phyloP scores from a whole-genome alignment of 1,139 yeast species.

The Blastobotrys elegans region DNA sequence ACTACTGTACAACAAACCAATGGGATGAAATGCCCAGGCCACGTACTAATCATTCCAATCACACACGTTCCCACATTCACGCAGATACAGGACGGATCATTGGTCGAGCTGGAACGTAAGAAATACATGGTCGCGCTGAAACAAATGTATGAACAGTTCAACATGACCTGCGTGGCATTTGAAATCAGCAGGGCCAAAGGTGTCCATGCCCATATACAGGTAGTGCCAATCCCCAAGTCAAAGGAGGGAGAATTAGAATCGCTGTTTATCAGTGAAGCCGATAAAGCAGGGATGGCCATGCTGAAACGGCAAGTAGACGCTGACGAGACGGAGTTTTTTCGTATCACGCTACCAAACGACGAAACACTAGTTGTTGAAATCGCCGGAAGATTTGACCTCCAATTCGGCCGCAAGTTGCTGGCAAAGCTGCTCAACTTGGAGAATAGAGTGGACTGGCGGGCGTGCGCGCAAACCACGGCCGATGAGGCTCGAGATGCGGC shows the following conservation, averaged over 20 bases:
- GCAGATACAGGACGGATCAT: constrained; percentile 9
- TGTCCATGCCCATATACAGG: constrained; percentile 35
- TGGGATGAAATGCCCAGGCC: constrained; percentile 59
- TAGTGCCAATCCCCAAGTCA: constrained; percentile 30
- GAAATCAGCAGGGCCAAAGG: constrained; percentile 33
- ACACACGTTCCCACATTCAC: constrained; percentile 55
- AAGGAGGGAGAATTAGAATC: constrained; percentile 15
- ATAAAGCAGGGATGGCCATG: constrained; percentile 15
- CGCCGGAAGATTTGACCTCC: constrained; percentile 49
- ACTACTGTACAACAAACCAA: constrained; percentile 39
- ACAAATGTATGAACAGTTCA: constrained; percentile 24
- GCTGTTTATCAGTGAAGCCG: constrained; percentile 24
- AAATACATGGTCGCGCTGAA: constrained; percentile 24
- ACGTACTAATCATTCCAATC: constrained; percentile 78
- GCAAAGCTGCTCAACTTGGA: constrained; percentile 55
- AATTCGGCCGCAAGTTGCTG: constrained; percentile 72
- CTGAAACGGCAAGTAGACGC: constrained; percentile 10
- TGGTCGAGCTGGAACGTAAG: constrained; percentile 19
- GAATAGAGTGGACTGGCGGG: constrained; percentile 63
- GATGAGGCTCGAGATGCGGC: constrained; percentile 60
- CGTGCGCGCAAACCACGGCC: constrained; percentile 55
- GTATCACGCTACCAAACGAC: constrained; percentile 18
- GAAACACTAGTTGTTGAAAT: constrained; percentile 18
- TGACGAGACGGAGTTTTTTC: constrained; percentile 20
- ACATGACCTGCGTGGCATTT: constrained; percentile 25